Percentiles rank a stretch among this genome's conserved stretches.
Conservation (phyloP, 129 eudicot genomes). For the Heracleum sosnowskyi region DNA sequence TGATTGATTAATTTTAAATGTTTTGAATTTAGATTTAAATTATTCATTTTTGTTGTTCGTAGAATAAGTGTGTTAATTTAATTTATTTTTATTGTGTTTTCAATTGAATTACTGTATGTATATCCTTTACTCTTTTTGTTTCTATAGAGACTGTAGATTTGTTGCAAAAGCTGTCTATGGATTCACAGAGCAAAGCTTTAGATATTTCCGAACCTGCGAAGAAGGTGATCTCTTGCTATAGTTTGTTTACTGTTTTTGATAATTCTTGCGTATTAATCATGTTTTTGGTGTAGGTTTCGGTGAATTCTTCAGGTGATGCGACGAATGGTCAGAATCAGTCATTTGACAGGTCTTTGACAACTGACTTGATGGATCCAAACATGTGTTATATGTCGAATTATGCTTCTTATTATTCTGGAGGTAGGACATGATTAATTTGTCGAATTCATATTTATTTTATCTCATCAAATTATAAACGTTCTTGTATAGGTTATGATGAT, state of each 20-base stretch:
- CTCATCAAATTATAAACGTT: background rate
- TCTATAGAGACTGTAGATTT: conserved; percentile 72
- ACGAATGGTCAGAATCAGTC: conserved; percentile 40
- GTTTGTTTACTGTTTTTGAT: too few relatives aligned
- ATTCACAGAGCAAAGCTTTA: conserved; percentile 50
- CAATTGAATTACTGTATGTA: too few relatives aligned
- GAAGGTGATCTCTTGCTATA: conserved; percentile 36
- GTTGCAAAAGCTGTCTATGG: conserved; percentile 73
- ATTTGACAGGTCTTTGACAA: conserved; percentile 37
- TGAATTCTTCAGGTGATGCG: conserved; percentile 14
- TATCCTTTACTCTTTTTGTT: conserved; percentile 22
- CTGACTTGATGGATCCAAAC: conserved; percentile 48
- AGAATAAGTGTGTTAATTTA: too few relatives aligned
- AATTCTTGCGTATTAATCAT: too few relatives aligned
- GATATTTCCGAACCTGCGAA: conserved; percentile 59
- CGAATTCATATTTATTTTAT: too few relatives aligned
- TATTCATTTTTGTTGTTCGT: too few relatives aligned
- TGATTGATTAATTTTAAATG: too few relatives aligned
- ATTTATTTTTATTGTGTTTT: too few relatives aligned
- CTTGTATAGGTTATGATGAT: conserved; percentile 43
- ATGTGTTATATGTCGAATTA: conserved; percentile 49
- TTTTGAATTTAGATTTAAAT: too few relatives aligned
- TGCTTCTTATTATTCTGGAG: conserved; percentile 61
- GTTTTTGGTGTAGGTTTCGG: too few relatives aligned
- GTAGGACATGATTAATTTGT: too few relatives aligned